Evolutionary conservation across 1,284 basidiomycete species (phyloP), one percentile per base, ranked within the genome.

Genomic region (Sporisorium iseilematis-ciliati): DNA sequence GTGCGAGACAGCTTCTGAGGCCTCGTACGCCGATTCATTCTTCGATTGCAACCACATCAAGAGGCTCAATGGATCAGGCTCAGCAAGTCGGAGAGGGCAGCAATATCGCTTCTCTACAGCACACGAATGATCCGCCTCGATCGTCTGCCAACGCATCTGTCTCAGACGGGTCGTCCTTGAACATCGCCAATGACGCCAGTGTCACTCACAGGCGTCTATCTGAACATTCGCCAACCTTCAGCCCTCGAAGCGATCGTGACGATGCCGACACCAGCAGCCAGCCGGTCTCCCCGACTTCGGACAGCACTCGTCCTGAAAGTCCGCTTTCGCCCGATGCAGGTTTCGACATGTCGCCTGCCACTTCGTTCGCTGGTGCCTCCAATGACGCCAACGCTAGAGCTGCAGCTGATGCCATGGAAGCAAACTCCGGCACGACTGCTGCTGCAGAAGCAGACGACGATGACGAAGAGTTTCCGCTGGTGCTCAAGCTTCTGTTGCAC

Each of bases 401-500:
- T 3, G n/a, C 11, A n/a, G 25, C 25, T 2, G 51, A 21, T 11
- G 3, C 8, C 6, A 10, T 33, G 23, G 33, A 31, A 7, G 35
- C 41, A 2, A n/a, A 31, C 14, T 10, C 35, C 0, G 35, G 21
- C 12, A 33, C 49, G 20, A 20, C n/a, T 10, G 74, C n/a, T 1
- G 50, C 26, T 1, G 54, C 25, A 2, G 42, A 53, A 6, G 54
- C 57, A 20, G 73, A 75, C 26, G 73, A 75, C 26, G 67, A 72
- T 14, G 72, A 75, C 1, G 68, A 80, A 49, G 75, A 71, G 33
- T 72, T 81, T 6, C 75, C 79, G 2, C 29, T 65, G 7, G 68
- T 74, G 21, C 75, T 81, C 46, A 68, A 73, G 60, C 56, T 82
- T 4, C 59, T 84, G 1, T 53, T 84, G 25, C 76, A 78, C 52